Base-by-base conservation (phyloP, 208 protist genomes). In the Trypanosomatidae sp. region DNA sequence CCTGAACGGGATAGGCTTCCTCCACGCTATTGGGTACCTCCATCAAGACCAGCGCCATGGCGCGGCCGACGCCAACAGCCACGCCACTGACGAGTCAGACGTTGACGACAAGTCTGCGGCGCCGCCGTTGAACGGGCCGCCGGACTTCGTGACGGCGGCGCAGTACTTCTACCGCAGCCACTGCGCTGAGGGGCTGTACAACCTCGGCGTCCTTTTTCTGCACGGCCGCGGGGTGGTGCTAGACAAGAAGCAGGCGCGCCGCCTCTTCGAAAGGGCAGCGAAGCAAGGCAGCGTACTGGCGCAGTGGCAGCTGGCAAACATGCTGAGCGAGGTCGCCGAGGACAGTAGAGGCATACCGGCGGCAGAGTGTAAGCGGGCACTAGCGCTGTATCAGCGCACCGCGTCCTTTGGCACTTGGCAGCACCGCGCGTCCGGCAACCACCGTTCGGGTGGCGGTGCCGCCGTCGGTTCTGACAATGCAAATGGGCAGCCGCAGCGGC, bases 1-100 rank as follows among this genome's bases (percentile, higher is more conserved):
- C 1, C 69, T 89, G 7, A 96, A 97, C 67, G 95, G 92, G 8
- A 65, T 98, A 12, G 95, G 93, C 39, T 95, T 89, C 55, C 71
- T 98, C 43, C 85, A 97, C 77, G 79, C 89, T 2, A 77, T 90
- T n/a, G 93, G 93, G 30, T 90, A 84, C 59, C 80, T 93, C 13
- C 62, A 81, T 10, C 58, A 85, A 43, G 81, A 81, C 47, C 55
- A 17, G 33, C 50, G 43, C 19, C 19, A 56, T 50, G 53, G 39
- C 39, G 66, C 41, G 41, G 22, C 30, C 12, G 65, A 22, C 36
- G 3, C 36, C 28, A 9, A 28, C 43, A 43, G 13, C 49, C 4
- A 30, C 25, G 53, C 9, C 2, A 49, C 50, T 28, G 19, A 12
- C 22, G 41, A 9, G 53, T 5, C 53, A 36, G 47, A 17, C 13